These are phyloP conservation scores for Pythium pectinolyticum DNA, from an alignment of 352 stramenopile species.

Conservation along the genomic window DNA sequence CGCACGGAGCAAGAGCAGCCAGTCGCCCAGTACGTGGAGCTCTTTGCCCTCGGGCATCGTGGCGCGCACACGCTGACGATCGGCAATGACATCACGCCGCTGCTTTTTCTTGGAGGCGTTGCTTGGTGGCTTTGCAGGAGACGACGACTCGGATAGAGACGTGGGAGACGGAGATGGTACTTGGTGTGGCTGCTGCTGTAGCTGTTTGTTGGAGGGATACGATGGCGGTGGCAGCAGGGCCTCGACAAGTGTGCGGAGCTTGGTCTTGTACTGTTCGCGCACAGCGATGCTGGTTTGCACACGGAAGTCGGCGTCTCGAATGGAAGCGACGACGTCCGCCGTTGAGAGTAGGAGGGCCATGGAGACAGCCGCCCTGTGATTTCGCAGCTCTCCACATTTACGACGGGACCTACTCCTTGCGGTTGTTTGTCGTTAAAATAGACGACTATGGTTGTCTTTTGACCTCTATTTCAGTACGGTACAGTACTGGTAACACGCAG, in stretches of 20 bases:
- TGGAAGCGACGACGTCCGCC: not conserved
- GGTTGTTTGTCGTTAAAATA: too few species aligned
- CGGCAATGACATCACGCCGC: constrained; percentile 19
- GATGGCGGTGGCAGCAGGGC: constrained; percentile 12
- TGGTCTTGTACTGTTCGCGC: constrained; percentile 50
- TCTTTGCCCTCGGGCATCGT: constrained; percentile 40
- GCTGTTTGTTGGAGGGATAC: too few species aligned
- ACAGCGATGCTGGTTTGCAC: constrained; percentile 49
- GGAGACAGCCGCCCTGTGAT: too few species aligned
- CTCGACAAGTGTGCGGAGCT: constrained; percentile 30
- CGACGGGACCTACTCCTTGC: too few species aligned
- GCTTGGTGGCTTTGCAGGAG: not conserved
- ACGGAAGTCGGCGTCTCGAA: constrained; percentile 40
- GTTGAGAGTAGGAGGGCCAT: not conserved
- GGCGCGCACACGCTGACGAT: constrained; percentile 18
- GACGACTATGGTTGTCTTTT: too few species aligned
- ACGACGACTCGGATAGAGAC: not conserved
- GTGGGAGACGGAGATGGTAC: too few species aligned
- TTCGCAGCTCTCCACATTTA: too few species aligned
- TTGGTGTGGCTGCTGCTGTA: too few species aligned
- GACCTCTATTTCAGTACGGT: too few species aligned
- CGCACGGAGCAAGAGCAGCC: constrained; percentile 47
- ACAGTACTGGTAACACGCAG: too few species aligned
- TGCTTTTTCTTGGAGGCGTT: constrained; percentile 27
- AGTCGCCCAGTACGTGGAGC: constrained; percentile 55